These are phyloP conservation scores for Bodo saltans DNA, from an alignment of 78 protist species.

Conservation along the genomic window DNA sequence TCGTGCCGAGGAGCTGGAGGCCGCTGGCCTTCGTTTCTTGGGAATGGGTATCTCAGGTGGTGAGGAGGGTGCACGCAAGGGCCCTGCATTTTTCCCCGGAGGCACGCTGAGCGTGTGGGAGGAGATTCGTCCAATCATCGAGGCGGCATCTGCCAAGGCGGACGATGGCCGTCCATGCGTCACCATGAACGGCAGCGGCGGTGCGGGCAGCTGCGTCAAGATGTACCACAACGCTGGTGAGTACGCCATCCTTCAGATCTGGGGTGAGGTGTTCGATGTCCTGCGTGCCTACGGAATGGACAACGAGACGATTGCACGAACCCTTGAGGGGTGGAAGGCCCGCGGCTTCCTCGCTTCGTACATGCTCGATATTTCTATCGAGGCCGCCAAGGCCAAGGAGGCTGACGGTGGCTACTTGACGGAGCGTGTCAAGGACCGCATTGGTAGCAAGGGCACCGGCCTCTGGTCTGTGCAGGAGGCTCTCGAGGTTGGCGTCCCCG, in stretches of 20 bases:
- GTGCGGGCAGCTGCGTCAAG: slow-evolving; percentile 96
- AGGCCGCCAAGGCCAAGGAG: slow-evolving; percentile 53
- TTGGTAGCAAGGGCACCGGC: slow-evolving; percentile 96
- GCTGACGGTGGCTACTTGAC: slow-evolving; percentile 62
- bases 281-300: slow-evolving; percentile 47
- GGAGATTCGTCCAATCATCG: slow-evolving; percentile 62
- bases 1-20: slow-evolving; percentile 53
- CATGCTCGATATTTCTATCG: slow-evolving; percentile 88
- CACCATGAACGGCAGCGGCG: slow-evolving; percentile 88
- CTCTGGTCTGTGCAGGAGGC: slow-evolving; percentile 57
- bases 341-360: slow-evolving; percentile 72
- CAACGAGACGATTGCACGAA: slow-evolving; percentile 58
- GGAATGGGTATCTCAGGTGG: slow-evolving; percentile 97
- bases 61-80: slow-evolving; percentile 93
- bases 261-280: slow-evolving; percentile 74
- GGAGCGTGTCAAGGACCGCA: slow-evolving; percentile 77
- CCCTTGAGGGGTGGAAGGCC: slow-evolving; percentile 81
- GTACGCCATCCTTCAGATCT: slow-evolving; percentile 95
- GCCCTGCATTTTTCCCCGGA: slow-evolving; percentile 98
- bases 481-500: slow-evolving; percentile 25
- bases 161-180: slow-evolving; percentile 73
- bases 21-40: slow-evolving; percentile 64
- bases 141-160: slow-evolving; percentile 64
- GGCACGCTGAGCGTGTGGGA: slow-evolving; percentile 67
- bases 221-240: slow-evolving; percentile 97